These are phyloP conservation scores for Nicotiana attenuata DNA, from an alignment of 257 asterid species.

Conservation along the genomic window DNA sequence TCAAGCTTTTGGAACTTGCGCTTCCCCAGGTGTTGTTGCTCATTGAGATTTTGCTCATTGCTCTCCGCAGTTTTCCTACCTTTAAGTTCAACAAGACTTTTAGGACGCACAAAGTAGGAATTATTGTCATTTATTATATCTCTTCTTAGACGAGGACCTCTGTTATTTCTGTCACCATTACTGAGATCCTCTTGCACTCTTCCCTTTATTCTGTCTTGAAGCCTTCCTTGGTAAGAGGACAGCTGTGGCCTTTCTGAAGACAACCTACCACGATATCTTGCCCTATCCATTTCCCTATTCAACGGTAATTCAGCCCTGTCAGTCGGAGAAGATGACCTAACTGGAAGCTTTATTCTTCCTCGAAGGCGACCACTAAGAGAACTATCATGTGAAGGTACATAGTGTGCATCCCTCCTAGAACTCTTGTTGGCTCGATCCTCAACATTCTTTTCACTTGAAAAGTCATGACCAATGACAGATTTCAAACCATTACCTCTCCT, in stretches of 20 bases:
- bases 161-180: conserved; percentile 33
- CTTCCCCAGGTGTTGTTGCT: conserved; percentile 32
- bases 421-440: conserved; percentile 40
- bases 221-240: conserved; percentile 44
- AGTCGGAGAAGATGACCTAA: conserved; percentile 40
- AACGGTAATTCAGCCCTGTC: conserved; percentile 19
- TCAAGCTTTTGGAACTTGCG: conserved; percentile 8
- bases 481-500: conserved; percentile 67
- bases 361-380: conserved; percentile 53
- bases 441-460: conserved; percentile 37
- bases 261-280: conserved; percentile 33
- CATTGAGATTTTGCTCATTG: conserved; percentile 31
- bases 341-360: conserved; percentile 74
- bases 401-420: conserved; percentile 34
- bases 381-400: conserved; percentile 31
- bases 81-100: conserved; percentile 72
- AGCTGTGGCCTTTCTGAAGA: conserved; percentile 37
- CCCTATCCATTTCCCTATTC: conserved; percentile 42
- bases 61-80: conserved; percentile 37
- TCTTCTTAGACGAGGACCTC: conserved; percentile 43
- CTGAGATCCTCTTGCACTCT: conserved; percentile 40
- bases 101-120: conserved; percentile 55
- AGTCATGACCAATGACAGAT: conserved; percentile 65
- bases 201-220: conserved; percentile 55
- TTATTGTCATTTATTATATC: conserved; percentile 30